Base-by-base conservation (phyloP, 2,329 filamentous ascomycete genomes). In the Dryadomyces quercivorus region DNA sequence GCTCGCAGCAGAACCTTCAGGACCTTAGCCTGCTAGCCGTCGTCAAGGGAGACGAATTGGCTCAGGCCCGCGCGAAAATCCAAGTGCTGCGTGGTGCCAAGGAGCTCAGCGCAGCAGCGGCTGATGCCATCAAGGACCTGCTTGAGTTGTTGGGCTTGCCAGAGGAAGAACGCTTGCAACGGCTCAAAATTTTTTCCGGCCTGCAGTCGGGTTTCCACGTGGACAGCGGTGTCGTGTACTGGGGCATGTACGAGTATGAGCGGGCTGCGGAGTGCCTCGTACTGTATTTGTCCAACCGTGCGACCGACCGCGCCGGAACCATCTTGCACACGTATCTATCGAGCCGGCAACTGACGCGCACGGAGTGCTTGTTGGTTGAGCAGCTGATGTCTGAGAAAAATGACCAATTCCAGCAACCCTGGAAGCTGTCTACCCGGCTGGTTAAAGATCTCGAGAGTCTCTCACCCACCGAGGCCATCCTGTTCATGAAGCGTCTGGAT, bases 311-410 rank as follows among this genome's bases (percentile, higher is more conserved):
- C 9, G 64, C 64, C n/a, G 67, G 69, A n/a, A 69, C 69, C 3
- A 62, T 74, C 4, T 58, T 74, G 9, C 72, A 74, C 56, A 72
- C 72, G 3, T 74, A 70, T 56, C 58, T 72, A 6, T 72, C 70
- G 1, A 67, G 65, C 34, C 67, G 66, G 53, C 67, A 68, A 15
- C 65, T 67, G 22, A 60, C 63, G 36, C 65, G 66, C 8, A 63
- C 66, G 55, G 61, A 66, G 46, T 69, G 68, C 57, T 67, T 70
- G 31, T 64, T 71, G 52, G 64, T 63, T 1, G 72, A 74, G 58
- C 61, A 65, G 5, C 63, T 63, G 12, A 61, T 72, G 45, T 66
- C 68, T 1, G 60, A 61, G n/a, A 69, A 65, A 65, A 66, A 63
- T 2, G 61, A 65, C 10, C 61, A 63, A 52, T 43, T 66, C 16